phyloP scores from a whole-genome alignment of 129 eudicot species.

The Flaveria sonorensis region DNA sequence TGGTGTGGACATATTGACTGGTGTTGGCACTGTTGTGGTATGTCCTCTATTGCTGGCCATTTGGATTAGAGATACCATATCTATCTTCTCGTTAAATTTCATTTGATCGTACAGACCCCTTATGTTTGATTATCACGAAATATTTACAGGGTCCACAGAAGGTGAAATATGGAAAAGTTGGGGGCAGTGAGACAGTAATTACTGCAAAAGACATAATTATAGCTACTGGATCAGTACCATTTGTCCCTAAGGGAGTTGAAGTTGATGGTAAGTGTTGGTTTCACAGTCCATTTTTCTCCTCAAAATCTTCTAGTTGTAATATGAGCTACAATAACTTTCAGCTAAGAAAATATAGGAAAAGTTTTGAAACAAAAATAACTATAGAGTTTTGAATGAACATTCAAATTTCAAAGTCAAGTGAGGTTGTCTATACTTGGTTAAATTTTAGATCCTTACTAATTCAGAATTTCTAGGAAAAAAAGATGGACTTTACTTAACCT shows the following conservation, averaged over 20 bases:
- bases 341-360: not conserved
- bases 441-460: not conserved
- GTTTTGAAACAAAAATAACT: not conserved
- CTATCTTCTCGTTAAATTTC: conserved; percentile 11
- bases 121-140: conserved; percentile 22
- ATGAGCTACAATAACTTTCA: not conserved
- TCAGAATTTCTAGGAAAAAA: not conserved
- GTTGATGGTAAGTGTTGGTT: conserved; percentile 78
- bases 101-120: not conserved
- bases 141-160: conserved; percentile 64
- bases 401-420: not conserved
- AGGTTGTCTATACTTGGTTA: not conserved
- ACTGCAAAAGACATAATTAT: conserved; percentile 93
- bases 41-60: conserved; percentile 34
- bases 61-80: not conserved
- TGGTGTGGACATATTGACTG: conserved; percentile 97
- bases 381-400: conserved; percentile 1
- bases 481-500: not conserved
- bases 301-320: not conserved
- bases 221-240: conserved; percentile 92
- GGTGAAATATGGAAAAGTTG: conserved; percentile 66
- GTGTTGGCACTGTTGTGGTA: conserved; percentile 85
- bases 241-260: conserved; percentile 98
- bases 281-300: conserved; percentile 12
- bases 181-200: conserved; percentile 54